Evolutionary conservation across 371 early-diverging fungal genomes (phyloP).

Genomic region (Funneliformis caledonium): DNA sequence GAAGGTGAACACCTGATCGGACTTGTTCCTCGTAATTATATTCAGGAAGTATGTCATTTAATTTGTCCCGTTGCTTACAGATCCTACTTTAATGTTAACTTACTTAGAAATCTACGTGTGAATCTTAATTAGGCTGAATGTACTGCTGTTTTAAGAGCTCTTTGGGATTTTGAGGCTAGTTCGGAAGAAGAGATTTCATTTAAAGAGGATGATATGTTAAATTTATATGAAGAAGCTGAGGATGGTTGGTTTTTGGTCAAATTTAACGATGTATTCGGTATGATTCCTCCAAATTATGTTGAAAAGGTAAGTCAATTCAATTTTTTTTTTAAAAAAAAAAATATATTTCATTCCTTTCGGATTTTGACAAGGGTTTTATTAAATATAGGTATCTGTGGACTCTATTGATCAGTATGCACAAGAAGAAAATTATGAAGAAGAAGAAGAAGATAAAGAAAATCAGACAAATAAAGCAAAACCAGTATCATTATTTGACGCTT

Average conservation of each 20-base stretch:
- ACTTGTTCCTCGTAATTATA: conserved; percentile 78
- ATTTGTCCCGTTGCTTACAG: neutral
- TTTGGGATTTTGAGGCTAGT: conserved; percentile 79
- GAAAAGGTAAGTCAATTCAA: conserved; percentile 50
- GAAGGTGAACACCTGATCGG: conserved; percentile 62
- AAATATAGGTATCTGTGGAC: neutral
- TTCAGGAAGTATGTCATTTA: conserved; percentile 63
- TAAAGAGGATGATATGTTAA: conserved; percentile 72
- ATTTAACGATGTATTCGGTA: conserved; percentile 61
- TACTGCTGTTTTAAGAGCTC: conserved; percentile 58
- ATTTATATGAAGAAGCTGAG: conserved; percentile 75
- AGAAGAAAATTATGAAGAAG: conserved; percentile 15
- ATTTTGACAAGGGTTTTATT: neutral
- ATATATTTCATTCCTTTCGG: neutral
- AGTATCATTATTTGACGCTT: conserved; percentile 19
- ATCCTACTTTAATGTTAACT: neutral
- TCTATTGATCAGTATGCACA: conserved; percentile 10
- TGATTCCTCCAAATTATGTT: conserved; percentile 80
- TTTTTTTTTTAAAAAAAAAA: neutral
- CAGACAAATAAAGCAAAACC: neutral
- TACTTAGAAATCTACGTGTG: neutral
- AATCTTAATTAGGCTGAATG: conserved; percentile 37
- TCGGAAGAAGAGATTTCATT: conserved; percentile 82
- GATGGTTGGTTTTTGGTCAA: conserved; percentile 82
- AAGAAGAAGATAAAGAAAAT: conserved; percentile 15